Evolutionary conservation across 768 basidiomycete genomes (phyloP), one percentile per base, ranked within the genome.

Genomic region (Lentinula guzmanii): DNA sequence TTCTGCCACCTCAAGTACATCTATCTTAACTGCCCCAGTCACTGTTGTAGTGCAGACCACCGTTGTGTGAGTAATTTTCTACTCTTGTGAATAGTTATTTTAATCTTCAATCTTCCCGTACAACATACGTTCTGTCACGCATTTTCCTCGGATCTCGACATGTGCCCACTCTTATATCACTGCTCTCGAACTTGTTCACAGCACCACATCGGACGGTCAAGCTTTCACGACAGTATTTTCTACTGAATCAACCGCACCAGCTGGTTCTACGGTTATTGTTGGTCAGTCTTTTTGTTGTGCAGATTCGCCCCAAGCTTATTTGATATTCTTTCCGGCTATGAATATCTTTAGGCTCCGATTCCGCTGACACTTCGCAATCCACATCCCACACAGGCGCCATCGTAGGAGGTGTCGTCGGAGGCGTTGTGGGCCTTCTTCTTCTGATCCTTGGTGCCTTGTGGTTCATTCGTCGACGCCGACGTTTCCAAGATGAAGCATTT

Each of bases 381-480:
- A 21, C 43, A 16, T 46, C 58, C 8, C 45, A 48, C 58, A 59
- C 58, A 3, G 58, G 58, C 8, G 58, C 58, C 8, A 59, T 59
- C 10, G 58, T 59, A 8, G 58, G 58, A 18, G 58, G 58, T n/a
- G 58, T 59, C 13, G 58, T 59, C 1, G 58, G 58, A 48, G 58
- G 58, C 13, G 37, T 45, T 18, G 58, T 59, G 10, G 58, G 13
- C 8, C 34, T 59, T 28, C 45, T 59, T n/a, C 33, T 51, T 18
- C 33, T 59, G 9, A 35, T 59, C 28, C 48, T 59, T 21, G 45
- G 33, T 21, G 35, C 37, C 8, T 37, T 48, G 3, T 48, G 43
- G 45, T 48, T n/a, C 10, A 59, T 59, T 8, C 45, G 58, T 11
- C 48, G 46, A 31, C 45, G 58, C 6, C 28, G 58, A 33, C 28